These are phyloP conservation scores for Trichoderma simmonsii DNA, from an alignment of 2,329 filamentous ascomycete species.

Conservation along the genomic window DNA sequence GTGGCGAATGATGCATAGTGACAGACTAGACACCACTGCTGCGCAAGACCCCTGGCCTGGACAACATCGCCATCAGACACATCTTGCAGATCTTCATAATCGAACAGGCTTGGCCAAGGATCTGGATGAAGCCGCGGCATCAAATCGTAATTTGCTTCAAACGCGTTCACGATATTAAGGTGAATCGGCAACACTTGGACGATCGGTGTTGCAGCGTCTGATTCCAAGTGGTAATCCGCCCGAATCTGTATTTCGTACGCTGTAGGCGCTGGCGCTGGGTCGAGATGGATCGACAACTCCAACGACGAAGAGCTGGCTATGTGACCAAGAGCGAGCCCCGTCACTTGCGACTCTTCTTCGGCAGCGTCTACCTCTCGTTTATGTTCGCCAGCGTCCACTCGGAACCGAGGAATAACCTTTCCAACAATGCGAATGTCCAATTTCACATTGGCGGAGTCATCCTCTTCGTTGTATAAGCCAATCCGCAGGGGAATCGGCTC, in stretches of 20 bases:
- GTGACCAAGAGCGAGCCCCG: conserved; percentile 43
- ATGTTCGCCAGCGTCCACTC: conserved; percentile 37
- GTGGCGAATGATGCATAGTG: conserved; percentile 73
- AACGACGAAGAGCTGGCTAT: conserved; percentile 45
- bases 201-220: conserved; percentile 77
- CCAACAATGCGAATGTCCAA: conserved; percentile 68
- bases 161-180: conserved; percentile 74
- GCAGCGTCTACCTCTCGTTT: conserved; percentile 33
- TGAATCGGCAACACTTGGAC: conserved; percentile 68
- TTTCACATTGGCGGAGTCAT: conserved; percentile 69
- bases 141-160: conserved; percentile 89
- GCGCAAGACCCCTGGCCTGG: conserved; percentile 60
- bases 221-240: conserved; percentile 72
- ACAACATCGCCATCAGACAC: conserved; percentile 32
- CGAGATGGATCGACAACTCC: conserved; percentile 47
- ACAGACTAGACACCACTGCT: conserved; percentile 77
- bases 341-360: conserved; percentile 43
- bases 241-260: conserved; percentile 68
- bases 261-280: conserved; percentile 48
- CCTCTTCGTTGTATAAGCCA: conserved; percentile 77
- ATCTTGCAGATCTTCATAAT: conserved; percentile 49
- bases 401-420: conserved; percentile 47
- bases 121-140: conserved; percentile 72
- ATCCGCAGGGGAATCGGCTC: conserved; percentile 69
- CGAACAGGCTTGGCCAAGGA: conserved; percentile 86